Percentiles rank a stretch among this genome's conserved stretches.
Conservation (phyloP, 2,329 filamentous ascomycete genomes). For the Botrytis sinoallii region DNA sequence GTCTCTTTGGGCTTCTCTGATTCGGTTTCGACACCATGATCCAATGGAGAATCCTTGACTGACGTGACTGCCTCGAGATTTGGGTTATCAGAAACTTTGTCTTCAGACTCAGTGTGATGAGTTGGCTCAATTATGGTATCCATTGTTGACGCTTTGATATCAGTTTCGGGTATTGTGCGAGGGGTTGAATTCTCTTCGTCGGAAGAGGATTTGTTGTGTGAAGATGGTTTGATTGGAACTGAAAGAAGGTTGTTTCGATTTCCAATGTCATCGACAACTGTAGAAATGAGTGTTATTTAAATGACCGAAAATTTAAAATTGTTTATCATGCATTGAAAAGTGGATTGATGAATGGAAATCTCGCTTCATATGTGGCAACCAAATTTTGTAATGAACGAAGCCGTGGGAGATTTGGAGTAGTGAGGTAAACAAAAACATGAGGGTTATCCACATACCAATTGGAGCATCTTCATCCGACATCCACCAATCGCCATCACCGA, state of each 20-base stretch:
- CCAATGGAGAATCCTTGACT: background rate
- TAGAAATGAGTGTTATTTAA: constrained; percentile 13
- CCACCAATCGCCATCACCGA: constrained; percentile 68
- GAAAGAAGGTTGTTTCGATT: constrained; percentile 52
- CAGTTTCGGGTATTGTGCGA: constrained; percentile 5
- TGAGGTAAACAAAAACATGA: background rate
- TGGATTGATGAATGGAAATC: background rate
- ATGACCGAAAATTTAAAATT: background rate
- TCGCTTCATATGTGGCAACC: background rate
- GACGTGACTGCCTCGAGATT: background rate
- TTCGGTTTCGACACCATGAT: background rate
- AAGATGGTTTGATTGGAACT: constrained; percentile 30
- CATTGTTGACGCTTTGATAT: background rate
- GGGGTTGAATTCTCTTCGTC: constrained; percentile 9
- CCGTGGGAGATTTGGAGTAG: background rate
- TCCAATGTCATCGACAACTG: constrained; percentile 50
- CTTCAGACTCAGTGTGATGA: background rate
- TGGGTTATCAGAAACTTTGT: background rate
- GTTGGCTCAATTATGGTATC: background rate
- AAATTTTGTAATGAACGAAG: background rate
- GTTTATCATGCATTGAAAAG: background rate
- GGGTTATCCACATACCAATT: constrained; percentile 48
- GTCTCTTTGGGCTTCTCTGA: background rate
- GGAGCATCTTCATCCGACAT: constrained; percentile 60
- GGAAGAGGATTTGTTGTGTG: constrained; percentile 12